Evolutionary conservation across 2,329 filamentous ascomycete genomes (phyloP), one percentile per base, ranked within the genome.

Genomic region (Fusarium penzigii): DNA sequence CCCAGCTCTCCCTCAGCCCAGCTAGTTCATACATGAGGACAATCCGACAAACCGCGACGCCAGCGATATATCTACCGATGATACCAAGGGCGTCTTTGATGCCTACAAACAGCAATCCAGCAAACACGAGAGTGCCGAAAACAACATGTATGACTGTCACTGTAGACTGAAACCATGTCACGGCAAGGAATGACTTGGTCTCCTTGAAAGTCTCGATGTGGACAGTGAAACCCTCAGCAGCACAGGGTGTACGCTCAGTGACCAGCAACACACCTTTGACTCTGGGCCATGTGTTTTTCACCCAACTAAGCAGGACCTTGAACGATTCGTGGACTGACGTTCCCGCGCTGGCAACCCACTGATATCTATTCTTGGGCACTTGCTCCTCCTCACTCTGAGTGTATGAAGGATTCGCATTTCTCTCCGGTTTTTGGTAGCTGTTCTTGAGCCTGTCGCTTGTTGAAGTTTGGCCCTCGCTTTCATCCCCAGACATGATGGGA

Each of bases 11-110:
- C 14, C 51, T 29, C 9, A 52, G 17, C 8, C 42, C 43, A 14
- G 46, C 51, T 17, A 52, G 38, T 46, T 53, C 51, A 17, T 53
- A 53, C 46, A 53, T 49, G 11, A 49, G 42, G 29, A 53, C 38
- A 25, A 53, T 17, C 5, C 51, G 46, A 39, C 39, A 53, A 2
- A 49, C 9, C 11, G 43, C 43, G 12, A 45, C 47, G 10, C 46
- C 42, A 32, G 29, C 46, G 10, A 53, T 49, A n/a, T 49, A 49
- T 29, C 51, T 38, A n/a, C 46, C 42, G 11, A 53, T 34, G 16
- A 53, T 49, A 11, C 39, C n/a, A 11, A 46, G 29, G 11, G 51
- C 51, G 17, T 53, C 51, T n/a, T 46, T 46, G 7, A 29, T 29
- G 14, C 51, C 51, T 10, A 53, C 39, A 40, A 53, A 49, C 3